Evolutionary conservation across 78 protist species (phyloP).

Genomic region (Bigelowiella natans): DNA sequence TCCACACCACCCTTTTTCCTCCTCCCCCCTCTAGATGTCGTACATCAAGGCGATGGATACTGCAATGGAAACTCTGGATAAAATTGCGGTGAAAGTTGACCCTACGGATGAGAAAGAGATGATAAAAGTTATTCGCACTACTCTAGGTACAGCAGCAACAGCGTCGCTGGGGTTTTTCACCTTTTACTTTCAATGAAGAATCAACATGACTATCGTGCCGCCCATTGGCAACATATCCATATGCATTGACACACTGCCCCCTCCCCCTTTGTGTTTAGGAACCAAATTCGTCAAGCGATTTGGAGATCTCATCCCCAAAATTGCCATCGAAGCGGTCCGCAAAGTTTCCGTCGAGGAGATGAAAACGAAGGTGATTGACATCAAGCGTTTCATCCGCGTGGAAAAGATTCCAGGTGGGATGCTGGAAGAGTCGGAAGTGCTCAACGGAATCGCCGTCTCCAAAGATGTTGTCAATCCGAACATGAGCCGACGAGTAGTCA

Average conservation of each 20-base stretch:
- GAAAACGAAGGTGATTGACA: slow-evolving; percentile 75
- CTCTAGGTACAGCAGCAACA: neutral
- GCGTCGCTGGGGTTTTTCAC: neutral
- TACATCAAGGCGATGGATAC: slow-evolving; percentile 75
- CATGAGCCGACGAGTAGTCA: slow-evolving; percentile 88
- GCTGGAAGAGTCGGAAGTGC: slow-evolving; percentile 74
- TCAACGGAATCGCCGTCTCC: slow-evolving; percentile 92
- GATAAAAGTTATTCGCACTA: slow-evolving; percentile 4
- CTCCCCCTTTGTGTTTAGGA: slow-evolving; percentile 15
- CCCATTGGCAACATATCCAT: too few relatives aligned
- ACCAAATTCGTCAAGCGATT: slow-evolving; percentile 51
- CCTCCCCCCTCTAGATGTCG: neutral
- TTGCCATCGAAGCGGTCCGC: slow-evolving; percentile 87
- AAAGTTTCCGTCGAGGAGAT: slow-evolving; percentile 50
- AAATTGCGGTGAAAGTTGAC: slow-evolving; percentile 62
- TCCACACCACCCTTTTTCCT: slow-evolving; percentile 11
- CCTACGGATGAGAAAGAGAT: slow-evolving; percentile 32
- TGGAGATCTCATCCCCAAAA: slow-evolving; percentile 62
- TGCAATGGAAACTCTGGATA: slow-evolving; percentile 56
- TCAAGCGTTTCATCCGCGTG: slow-evolving; percentile 62
- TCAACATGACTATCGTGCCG: too few relatives aligned
- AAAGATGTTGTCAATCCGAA: slow-evolving; percentile 93
- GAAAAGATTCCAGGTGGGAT: slow-evolving; percentile 93
- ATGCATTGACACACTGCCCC: too few relatives aligned
- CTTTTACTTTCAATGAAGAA: too few relatives aligned